These are phyloP conservation scores for Penicillium ucsense DNA, from an alignment of 495 filamentous ascomycete genomes.

Conservation along the genomic window DNA sequence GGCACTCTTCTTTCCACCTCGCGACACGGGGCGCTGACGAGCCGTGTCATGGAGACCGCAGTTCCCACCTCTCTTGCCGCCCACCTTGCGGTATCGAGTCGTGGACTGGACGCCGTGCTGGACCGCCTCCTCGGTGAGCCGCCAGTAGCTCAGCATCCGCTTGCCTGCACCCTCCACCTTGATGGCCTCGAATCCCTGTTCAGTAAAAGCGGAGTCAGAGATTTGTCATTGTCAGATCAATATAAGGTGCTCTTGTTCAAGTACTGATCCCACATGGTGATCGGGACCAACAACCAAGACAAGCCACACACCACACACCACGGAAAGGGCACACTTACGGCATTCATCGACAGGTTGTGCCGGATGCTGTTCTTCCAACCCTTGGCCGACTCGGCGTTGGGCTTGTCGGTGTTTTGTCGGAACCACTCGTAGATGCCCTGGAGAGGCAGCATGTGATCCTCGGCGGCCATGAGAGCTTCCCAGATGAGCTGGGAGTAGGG, in stretches of 20 bases:
- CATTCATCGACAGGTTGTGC: constrained; percentile 96
- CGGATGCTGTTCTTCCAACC: constrained; percentile 98
- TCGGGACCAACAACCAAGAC: too few relatives aligned
- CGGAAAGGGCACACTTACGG: constrained; percentile 45
- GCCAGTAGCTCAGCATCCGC: constrained; percentile 54
- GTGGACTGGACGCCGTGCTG: constrained; percentile 60
- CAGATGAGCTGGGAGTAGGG: constrained; percentile 84
- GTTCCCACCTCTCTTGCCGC: constrained; percentile 34
- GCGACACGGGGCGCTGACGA: constrained; percentile 46
- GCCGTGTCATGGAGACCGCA: constrained; percentile 35
- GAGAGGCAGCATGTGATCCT: constrained; percentile 60
- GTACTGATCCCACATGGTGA: too few relatives aligned
- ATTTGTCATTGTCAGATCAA: too few relatives aligned
- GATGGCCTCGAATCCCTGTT: constrained; percentile 57
- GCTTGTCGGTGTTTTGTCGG: constrained; percentile 67
- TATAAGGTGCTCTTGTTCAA: too few relatives aligned
- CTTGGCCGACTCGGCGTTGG: constrained; percentile 48
- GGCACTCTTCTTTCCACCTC: constrained; percentile 40
- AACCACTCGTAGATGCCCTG: constrained; percentile 92
- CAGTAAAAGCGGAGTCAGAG: background rate
- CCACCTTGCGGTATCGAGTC: constrained; percentile 56
- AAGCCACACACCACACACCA: too few relatives aligned
- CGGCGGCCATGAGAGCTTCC: constrained; percentile 56
- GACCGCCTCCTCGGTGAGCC: constrained; percentile 53
- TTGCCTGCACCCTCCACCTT: constrained; percentile 43